phyloP scores from a whole-genome alignment of 176 grass and related monocot species.

The Cenchrus americanus region DNA sequence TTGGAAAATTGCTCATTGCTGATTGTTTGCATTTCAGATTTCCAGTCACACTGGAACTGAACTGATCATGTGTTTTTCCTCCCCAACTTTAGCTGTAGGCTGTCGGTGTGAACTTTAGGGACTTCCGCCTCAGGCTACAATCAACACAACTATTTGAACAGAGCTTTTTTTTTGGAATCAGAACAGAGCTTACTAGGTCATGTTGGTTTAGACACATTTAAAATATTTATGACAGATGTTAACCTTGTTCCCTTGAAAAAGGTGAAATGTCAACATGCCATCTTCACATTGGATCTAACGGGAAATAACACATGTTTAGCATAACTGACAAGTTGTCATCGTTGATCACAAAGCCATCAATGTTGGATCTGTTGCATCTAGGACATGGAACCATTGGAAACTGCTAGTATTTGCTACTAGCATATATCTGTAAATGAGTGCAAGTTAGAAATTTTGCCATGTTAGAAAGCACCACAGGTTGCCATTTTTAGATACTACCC shows the following conservation, averaged over 20 bases:
- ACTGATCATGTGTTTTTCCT: neutral
- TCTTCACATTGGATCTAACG: neutral
- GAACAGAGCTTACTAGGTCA: slow-evolving; percentile 26
- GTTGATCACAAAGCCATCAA: slow-evolving; percentile 10
- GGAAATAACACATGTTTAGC: neutral
- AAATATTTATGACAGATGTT: neutral
- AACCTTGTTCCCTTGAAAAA: neutral
- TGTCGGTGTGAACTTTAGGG: neutral
- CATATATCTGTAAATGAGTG: neutral
- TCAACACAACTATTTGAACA: slow-evolving; percentile 21
- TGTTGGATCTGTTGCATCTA: slow-evolving; percentile 16
- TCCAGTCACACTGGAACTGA: neutral
- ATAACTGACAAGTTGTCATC: neutral
- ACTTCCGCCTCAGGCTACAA: neutral
- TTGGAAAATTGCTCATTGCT: neutral
- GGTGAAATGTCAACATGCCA: slow-evolving; percentile 8
- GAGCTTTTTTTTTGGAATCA: too few species aligned
- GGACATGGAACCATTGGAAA: neutral
- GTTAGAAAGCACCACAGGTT: neutral
- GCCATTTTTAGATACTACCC: too few species aligned
- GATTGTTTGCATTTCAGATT: neutral
- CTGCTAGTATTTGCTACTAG: neutral
- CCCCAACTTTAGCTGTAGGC: neutral
- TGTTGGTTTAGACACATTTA: slow-evolving; percentile 2
- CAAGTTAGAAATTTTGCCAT: neutral